A percentile compares a stretch with the other conserved stretches of the same genome.
Evolutionary conservation across 202 grass and related monocot species (phyloP).

Genomic region (Zizania palustris): DNA sequence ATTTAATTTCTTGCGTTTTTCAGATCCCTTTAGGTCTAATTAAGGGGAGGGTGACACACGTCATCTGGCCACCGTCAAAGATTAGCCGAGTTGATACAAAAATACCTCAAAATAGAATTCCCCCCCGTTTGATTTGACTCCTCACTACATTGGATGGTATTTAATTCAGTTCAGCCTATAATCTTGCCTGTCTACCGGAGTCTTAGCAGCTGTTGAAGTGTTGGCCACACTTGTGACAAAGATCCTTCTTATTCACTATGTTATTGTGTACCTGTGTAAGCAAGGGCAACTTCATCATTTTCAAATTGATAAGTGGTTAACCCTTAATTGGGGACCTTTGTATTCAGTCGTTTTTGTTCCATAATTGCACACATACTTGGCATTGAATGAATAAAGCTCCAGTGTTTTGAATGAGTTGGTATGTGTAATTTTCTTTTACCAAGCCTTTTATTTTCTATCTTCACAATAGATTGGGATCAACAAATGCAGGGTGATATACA

Average conservation of each 20-base stretch:
- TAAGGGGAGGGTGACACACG: conserved; percentile 56
- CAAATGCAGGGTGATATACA: not conserved
- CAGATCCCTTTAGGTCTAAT: conserved; percentile 72
- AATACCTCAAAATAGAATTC: conserved; percentile 45
- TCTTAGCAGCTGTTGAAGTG: not conserved
- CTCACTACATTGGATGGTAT: not conserved
- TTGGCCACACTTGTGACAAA: not conserved
- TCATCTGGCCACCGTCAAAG: conserved; percentile 66
- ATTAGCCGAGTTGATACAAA: conserved; percentile 56
- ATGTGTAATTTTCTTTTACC: not conserved
- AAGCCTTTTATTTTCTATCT: not conserved
- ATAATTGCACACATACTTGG: not conserved
- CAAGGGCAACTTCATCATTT: not conserved
- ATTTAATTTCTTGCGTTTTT: conserved; percentile 2
- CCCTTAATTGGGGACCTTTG: not conserved
- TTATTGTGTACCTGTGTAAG: conserved; percentile 18
- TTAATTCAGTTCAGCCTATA: not conserved
- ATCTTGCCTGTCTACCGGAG: not conserved
- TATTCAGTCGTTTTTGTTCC: not conserved
- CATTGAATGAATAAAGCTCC: not conserved
- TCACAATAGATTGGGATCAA: not conserved
- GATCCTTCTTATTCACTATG: conserved; percentile 8
- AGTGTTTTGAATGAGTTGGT: not conserved
- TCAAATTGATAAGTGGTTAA: not conserved
- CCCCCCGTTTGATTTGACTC: conserved; percentile 36